Evolutionary conservation across 2,329 filamentous ascomycete species (phyloP).

Genomic region (Colletotrichum musae): DNA sequence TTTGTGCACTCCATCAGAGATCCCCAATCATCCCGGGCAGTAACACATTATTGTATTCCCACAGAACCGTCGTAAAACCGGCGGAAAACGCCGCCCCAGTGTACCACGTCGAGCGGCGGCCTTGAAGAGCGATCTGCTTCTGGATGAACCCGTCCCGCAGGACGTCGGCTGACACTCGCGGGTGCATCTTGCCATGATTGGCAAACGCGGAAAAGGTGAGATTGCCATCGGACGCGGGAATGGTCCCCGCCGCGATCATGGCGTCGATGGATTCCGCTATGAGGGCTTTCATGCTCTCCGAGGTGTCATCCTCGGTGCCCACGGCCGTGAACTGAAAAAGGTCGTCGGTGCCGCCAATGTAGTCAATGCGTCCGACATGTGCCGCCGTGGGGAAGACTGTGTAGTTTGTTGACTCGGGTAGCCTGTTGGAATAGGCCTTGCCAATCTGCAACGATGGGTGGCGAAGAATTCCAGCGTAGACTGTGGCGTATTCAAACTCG

Average conservation of each 20-base stretch:
- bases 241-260: conserved; percentile 47
- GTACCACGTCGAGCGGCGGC: conserved; percentile 59
- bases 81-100: conserved; percentile 57
- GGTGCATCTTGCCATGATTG: conserved; percentile 54
- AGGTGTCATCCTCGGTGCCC: conserved; percentile 43
- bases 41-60: conserved; percentile 51
- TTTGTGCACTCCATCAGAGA: background rate
- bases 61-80: conserved; percentile 50
- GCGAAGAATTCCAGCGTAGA: conserved; percentile 46
- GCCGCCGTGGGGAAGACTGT: conserved; percentile 44
- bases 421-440: conserved; percentile 43
- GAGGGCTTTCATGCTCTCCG: conserved; percentile 44
- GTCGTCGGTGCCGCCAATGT: conserved; percentile 48
- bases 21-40: conserved; percentile 42
- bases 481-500: conserved; percentile 41
- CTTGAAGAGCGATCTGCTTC: conserved; percentile 58
- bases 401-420: conserved; percentile 44
- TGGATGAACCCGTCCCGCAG: conserved; percentile 58
- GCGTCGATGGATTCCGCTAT: conserved; percentile 47
- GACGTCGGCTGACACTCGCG: conserved; percentile 50
- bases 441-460: conserved; percentile 45
- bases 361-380: conserved; percentile 48
- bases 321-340: conserved; percentile 51
- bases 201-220: conserved; percentile 53
- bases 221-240: conserved; percentile 42